Evolutionary conservation across 2,329 filamentous ascomycete species (phyloP).

Genomic region (Fusarium armeniacum): DNA sequence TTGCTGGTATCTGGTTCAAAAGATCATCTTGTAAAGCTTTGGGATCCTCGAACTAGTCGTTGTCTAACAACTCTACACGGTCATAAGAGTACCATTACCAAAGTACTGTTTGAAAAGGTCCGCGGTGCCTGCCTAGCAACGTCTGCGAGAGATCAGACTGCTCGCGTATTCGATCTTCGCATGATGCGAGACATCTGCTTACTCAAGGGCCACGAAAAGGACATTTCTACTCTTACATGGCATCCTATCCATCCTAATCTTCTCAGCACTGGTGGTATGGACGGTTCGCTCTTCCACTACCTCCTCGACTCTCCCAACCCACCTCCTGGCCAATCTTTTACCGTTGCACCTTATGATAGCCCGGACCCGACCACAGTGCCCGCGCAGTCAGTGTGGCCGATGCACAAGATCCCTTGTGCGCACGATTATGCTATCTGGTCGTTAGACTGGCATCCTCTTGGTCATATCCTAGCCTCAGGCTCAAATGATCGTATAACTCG

Average conservation of each 20-base stretch:
- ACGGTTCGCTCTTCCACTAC: conserved; percentile 93
- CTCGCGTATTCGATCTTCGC: conserved; percentile 91
- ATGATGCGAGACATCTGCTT: conserved; percentile 99
- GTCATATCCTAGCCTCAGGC: conserved; percentile 93
- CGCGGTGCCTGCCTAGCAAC: conserved; percentile 90
- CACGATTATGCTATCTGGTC: conserved; percentile 98
- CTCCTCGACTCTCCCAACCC: conserved; percentile 95
- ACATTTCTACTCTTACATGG: conserved; percentile 92
- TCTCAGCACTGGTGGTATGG: conserved; percentile 89
- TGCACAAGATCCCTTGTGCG: conserved; percentile 87
- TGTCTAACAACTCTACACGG: conserved; percentile 95
- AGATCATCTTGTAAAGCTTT: conserved; percentile 96
- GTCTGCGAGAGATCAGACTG: conserved; percentile 92
- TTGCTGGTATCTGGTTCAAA: conserved; percentile 96
- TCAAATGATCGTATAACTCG: conserved; percentile 97
- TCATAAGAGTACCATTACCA: conserved; percentile 97
- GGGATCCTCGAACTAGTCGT: conserved; percentile 93
- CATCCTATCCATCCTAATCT: conserved; percentile 92
- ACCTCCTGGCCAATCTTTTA: conserved; percentile 77
- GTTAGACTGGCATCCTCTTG: conserved; percentile 96
- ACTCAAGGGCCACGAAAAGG: conserved; percentile 94
- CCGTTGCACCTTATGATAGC: conserved; percentile 86
- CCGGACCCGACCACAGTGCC: conserved; percentile 83
- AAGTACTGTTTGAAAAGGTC: conserved; percentile 89
- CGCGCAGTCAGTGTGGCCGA: conserved; percentile 91